phyloP scores from a whole-genome alignment of 2,329 filamentous ascomycete species.

The Helotiales sp. region DNA sequence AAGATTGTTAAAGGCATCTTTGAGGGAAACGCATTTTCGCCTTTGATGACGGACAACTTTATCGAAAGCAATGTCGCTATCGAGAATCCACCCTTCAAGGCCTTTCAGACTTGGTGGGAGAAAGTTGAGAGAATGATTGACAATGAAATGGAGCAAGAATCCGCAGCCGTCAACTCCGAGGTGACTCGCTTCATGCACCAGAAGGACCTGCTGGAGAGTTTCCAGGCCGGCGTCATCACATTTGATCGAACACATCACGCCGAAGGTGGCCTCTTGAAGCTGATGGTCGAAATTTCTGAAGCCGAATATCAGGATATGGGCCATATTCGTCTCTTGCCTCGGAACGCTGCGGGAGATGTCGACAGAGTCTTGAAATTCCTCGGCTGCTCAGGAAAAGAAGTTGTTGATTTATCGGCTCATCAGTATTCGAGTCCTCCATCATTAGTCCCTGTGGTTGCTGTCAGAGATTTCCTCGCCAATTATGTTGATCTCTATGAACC shows the following conservation, averaged over 20 bases:
- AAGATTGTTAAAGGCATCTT: neutral
- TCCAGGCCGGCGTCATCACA: neutral
- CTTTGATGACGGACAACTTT: neutral
- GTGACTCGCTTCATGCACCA: neutral
- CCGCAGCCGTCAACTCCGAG: neutral
- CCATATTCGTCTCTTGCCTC: neutral
- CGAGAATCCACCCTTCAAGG: neutral
- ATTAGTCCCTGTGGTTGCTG: neutral
- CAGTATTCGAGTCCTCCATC: neutral
- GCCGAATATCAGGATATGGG: neutral
- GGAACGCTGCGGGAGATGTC: neutral
- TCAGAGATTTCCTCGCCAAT: neutral
- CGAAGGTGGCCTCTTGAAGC: neutral
- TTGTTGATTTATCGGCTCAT: neutral
- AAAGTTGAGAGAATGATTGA: neutral
- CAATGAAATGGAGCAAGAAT: neutral
- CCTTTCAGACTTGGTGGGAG: neutral
- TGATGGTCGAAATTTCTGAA: neutral
- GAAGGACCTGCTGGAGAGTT: neutral
- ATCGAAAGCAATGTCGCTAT: neutral
- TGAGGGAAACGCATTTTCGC: neutral
- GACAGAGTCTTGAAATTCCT: neutral
- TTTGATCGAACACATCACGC: neutral
- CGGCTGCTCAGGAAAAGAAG: neutral
- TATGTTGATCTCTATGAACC: neutral